Base-by-base conservation (phyloP, 1,284 basidiomycete genomes). In the Stygiomarasmius scandens region DNA sequence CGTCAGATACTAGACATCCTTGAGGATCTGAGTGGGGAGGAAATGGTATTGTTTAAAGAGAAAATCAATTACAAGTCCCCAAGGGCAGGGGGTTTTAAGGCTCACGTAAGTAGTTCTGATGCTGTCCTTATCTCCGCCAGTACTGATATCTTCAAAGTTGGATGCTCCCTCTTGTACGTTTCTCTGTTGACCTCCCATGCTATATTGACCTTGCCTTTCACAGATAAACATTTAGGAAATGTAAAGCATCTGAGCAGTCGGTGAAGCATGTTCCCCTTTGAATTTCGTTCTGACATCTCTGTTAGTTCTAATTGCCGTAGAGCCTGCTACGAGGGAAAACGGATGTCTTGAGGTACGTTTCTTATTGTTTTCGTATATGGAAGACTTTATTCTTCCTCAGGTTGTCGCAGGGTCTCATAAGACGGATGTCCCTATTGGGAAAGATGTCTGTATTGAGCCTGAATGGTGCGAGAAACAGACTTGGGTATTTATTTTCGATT, bases 61-160 rank as follows among this genome's bases (percentile, higher is more conserved):
- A 64, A 64, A 32, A 64, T 64, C 25, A 64, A 64, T 41, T 62
- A 62, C 52, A 64, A 64, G 60, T 53, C 53, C 16, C 56, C 63
- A 4, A 46, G 52, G 44, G 59, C 61, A 9, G 63, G 61, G 1
- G 63, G 63, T 9, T 64, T 59, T 49, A 52, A 55, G 27, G 52
- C 63, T 19, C 63, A 64, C 51, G 63, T 64, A 34, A 27, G 61
- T 55, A 27, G 20, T 19, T 49, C 19, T 49, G 23, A 23, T 8
- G 1, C 8, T n/a, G n/a, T 29, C 20, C 2, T 41, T 9, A n/a
- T 41, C 16, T 41, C 16, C n/a, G 16, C 38, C 16, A n/a, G 11
- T 29, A 16, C 25, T 32, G 25, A 49, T n/a, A 19, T 49, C 12
- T 49, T 32, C 14, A 16, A 6, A 49, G 48, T 19, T 49, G 23